Percentiles rank a stretch among this genome's conserved stretches.
Evolutionary conservation across 768 basidiomycete genomes (phyloP).

Genomic region (Sporobolomyces roseus): DNA sequence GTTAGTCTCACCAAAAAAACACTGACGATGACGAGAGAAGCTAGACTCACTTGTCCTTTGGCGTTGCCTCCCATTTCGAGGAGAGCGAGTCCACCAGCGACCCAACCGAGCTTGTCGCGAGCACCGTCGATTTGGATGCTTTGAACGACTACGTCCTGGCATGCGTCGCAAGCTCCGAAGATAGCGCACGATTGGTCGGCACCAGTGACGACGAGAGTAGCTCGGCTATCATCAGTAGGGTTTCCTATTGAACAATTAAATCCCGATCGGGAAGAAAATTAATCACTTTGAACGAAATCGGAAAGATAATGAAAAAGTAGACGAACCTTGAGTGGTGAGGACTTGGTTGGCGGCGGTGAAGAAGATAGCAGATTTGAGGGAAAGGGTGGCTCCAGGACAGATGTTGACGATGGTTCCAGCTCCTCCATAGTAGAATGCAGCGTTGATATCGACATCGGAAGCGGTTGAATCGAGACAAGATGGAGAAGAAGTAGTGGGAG

Average conservation of each 20-base stretch:
- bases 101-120: conserved; percentile 32
- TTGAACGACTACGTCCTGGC: conserved; percentile 27
- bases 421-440: conserved; percentile 38
- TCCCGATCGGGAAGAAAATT: conserved; percentile 3
- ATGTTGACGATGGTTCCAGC: conserved; percentile 39
- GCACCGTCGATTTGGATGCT: conserved; percentile 44
- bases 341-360: conserved; percentile 43
- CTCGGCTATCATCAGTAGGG: conserved; percentile 41
- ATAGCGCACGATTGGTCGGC: conserved; percentile 41
- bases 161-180: conserved; percentile 31
- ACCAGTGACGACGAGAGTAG: conserved; percentile 39
- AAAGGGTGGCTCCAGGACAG: conserved; percentile 42
- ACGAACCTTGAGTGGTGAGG: conserved; percentile 37
- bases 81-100: conserved; percentile 24
- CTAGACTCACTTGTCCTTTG: conserved; percentile 6
- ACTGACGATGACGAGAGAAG: neutral
- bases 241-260: conserved; percentile 26
- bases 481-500: conserved; percentile 4
- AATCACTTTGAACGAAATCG: neutral
- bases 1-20: neutral
- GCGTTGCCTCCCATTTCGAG: conserved; percentile 44
- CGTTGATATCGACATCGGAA: conserved; percentile 11
- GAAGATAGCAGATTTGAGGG: conserved; percentile 38
- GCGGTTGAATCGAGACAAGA: conserved; percentile 40
- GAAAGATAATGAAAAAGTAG: neutral